Evolutionary conservation across 768 basidiomycete genomes (phyloP).

Genomic region (Tylopilus plumbeoviolaceoides): DNA sequence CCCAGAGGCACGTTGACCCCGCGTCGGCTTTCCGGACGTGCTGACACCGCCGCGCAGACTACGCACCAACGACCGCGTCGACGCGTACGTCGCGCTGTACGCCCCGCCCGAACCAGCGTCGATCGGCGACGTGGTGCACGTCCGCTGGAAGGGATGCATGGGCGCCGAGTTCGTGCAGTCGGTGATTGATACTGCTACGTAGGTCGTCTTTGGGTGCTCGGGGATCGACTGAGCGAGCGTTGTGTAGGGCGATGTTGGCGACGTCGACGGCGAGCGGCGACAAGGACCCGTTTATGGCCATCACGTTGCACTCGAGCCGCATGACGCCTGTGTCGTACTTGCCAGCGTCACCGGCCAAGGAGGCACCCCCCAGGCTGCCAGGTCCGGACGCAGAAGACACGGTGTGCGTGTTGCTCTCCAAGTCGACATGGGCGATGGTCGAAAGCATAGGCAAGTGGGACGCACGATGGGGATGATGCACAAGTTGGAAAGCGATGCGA

Average conservation of each 20-base stretch:
- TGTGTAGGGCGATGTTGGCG: constrained; percentile 10
- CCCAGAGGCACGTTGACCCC: constrained; percentile 48
- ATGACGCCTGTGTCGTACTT: constrained; percentile 48
- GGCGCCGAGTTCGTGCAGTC: constrained; percentile 48
- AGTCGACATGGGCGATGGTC: constrained; percentile 38
- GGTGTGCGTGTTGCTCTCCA: constrained; percentile 40
- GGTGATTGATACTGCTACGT: constrained; percentile 44
- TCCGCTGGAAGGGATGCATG: constrained; percentile 62
- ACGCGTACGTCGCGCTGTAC: constrained; percentile 69
- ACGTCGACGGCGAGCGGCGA: constrained; percentile 4
- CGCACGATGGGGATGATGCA: constrained; percentile 39
- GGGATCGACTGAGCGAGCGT: background rate
- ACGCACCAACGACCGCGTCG: constrained; percentile 56
- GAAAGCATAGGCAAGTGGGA: constrained; percentile 45
- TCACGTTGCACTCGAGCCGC: constrained; percentile 39
- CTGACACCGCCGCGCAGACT: constrained; percentile 38
- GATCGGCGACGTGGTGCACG: constrained; percentile 46
- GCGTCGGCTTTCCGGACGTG: background rate
- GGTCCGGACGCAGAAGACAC: constrained; percentile 52
- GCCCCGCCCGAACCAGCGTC: constrained; percentile 44
- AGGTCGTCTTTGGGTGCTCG: background rate
- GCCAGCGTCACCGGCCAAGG: constrained; percentile 25
- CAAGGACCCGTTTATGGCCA: constrained; percentile 11
- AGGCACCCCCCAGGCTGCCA: constrained; percentile 40
- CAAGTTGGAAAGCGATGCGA: constrained; percentile 38